These are phyloP conservation scores for Pichia membranifaciens DNA, from an alignment of 805 yeast genomes.

Conservation along the genomic window DNA sequence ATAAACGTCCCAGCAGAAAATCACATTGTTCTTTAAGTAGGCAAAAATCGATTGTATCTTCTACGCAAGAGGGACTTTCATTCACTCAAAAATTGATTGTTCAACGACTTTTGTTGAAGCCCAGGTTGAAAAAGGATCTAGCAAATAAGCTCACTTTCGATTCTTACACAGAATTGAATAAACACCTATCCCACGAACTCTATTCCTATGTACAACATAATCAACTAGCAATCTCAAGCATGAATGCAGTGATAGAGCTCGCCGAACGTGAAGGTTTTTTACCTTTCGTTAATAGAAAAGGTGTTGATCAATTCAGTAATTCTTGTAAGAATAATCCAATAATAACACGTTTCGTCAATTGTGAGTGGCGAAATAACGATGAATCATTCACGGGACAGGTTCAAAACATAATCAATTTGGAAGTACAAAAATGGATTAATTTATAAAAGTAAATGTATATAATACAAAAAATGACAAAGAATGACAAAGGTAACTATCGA, in stretches of 20 bases:
- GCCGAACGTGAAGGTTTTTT: conserved; percentile 25
- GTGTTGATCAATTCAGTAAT: conserved; percentile 8
- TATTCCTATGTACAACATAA: conserved; percentile 33
- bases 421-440: conserved; percentile 1
- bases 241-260: conserved; percentile 26
- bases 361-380: conserved; percentile 2
- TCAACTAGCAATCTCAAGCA: conserved; percentile 18
- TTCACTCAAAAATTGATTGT: conserved; percentile 47
- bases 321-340: conserved; percentile 3
- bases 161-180: conserved; percentile 54
- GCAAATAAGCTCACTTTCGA: conserved; percentile 19
- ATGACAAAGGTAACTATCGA: too few species aligned
- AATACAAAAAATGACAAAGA: background rate
- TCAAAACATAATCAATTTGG: background rate
- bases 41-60: background rate
- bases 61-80: conserved; percentile 8
- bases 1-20: background rate
- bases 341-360: conserved; percentile 6
- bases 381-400: background rate
- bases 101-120: conserved; percentile 51
- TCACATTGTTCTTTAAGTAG: too few species aligned
- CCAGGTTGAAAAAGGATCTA: conserved; percentile 35
- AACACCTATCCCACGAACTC: conserved; percentile 52
- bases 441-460: background rate
- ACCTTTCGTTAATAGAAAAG: conserved; percentile 12